phyloP scores from a whole-genome alignment of 1,284 basidiomycete species.

The Cerrena zonata region DNA sequence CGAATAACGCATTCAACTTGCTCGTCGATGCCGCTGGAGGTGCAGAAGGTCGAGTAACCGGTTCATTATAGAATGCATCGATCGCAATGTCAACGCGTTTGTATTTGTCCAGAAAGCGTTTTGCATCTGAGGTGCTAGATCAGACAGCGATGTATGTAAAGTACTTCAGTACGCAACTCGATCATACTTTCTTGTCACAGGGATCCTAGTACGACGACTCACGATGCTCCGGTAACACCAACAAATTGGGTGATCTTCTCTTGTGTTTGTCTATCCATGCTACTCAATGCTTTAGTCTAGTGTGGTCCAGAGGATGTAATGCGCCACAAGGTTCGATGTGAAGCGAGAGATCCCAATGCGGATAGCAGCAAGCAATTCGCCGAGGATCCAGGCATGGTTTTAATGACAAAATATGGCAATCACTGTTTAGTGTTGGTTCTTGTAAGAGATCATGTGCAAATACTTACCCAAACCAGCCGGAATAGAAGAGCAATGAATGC shows the following conservation, averaged over 20 bases:
- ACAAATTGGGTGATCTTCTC: constrained; percentile 56
- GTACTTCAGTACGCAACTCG: not conserved
- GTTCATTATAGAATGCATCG: constrained; percentile 67
- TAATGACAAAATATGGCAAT: not conserved
- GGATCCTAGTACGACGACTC: constrained; percentile 28
- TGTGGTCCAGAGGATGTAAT: not conserved
- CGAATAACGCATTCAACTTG: constrained; percentile 64
- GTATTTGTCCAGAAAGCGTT: constrained; percentile 65
- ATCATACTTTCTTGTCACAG: not conserved
- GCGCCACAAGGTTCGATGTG: not conserved
- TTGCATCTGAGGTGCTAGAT: constrained; percentile 59
- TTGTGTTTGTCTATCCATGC: constrained; percentile 31
- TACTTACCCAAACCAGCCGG: not conserved
- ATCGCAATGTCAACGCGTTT: constrained; percentile 69
- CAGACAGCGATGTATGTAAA: not conserved
- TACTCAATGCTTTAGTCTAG: not conserved
- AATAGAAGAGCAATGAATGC: not conserved
- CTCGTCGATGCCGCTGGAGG: constrained; percentile 39
- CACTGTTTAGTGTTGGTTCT: too few relatives aligned
- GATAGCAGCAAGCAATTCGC: not conserved
- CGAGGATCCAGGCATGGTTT: not conserved
- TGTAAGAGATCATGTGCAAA: too few relatives aligned
- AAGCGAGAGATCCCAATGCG: not conserved
- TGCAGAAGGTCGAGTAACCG: constrained; percentile 10
- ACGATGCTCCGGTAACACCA: constrained; percentile 64